Evolutionary conservation across 306 rosid genomes (phyloP), one percentile per base, ranked within the genome.

Genomic region (Dryas octopetala): DNA sequence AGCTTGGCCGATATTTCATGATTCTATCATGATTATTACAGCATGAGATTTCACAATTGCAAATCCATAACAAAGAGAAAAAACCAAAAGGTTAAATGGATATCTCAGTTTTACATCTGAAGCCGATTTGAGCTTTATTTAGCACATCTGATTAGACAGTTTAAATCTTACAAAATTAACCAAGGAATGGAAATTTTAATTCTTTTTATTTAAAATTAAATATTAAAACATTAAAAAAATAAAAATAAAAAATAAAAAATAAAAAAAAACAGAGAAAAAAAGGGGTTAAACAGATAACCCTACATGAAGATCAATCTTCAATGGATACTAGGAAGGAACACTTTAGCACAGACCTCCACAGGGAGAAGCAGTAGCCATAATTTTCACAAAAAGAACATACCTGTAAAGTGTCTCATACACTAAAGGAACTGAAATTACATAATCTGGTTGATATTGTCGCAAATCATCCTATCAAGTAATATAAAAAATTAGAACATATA

Each of bases 321-420:
- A 63, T 15, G 7, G 12, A 63, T 15, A 60, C 11, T 60, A 28
- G 43, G 65, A 60, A 28, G 23, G 5, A 12, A 32, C 65, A 60
- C 7, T 61, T 32, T 3, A 61, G 17, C 45, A 61, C 13, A 61
- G 4, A 60, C n/a, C 66, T 61, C 10, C 9, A 61, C 12, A 61
- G 46, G 46, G 68, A 63, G 49, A 23, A 23, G 45, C 23, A 68
- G 28, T 60, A 28, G 58, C 26, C 23, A 17, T 45, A 65, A 73
- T 69, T 74, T 49, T 68, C 41, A 66, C 44, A 38, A 68, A 19
- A 70, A 51, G 65, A 44, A 53, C 53, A 66, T 88, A 94, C 98
- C 96, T 90, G 88, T 91, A 94, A 59, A 94, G 87, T 59, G 96
- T 88, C 84, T 94, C 97, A 75, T 88, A 94, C 63, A 94, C 95